Base-by-base conservation (phyloP, 2,329 filamentous ascomycete genomes). In the Colletotrichum chrysophilum region DNA sequence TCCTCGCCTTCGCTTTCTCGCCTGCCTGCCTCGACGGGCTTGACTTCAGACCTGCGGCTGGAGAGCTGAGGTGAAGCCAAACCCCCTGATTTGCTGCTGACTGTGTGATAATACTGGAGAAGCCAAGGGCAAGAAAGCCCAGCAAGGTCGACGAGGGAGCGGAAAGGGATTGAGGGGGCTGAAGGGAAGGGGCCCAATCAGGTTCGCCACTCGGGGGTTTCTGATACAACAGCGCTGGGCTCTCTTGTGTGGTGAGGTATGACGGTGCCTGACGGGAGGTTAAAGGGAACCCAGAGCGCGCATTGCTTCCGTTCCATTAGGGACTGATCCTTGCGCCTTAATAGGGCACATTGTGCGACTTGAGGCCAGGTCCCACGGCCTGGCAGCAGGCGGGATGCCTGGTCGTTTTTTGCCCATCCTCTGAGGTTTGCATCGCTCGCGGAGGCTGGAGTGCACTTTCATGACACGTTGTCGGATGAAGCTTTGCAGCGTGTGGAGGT, bases 301-400 rank as follows among this genome's bases (percentile, higher is more conserved):
- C 72, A 75, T 66, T 74, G 60, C 68, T 60, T 64, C 43, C 61
- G 32, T 60, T 21, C 26, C 21, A n/a, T 52, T 24, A 36, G 38
- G 18, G 38, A 43, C 34, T 38, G 38, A 75, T 75, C 69, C 73
- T 38, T 73, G 73, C 34, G 64, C 38, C 70, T 60, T 68, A 64
- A 73, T 26, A 75, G 48, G 55, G 28, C 62, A 58, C 56, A n/a
- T 48, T 72, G 69, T 60, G 69, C 56, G 32, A 72, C 73, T 24
- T 24, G 13, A n/a, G 72, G 69, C 21, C 60, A 32, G 61, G 43
- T 8, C 55, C 52, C 43, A 7, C 24, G 26, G 30, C 10, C 12
- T 52, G 32, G 34, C n/a, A 72, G 58, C 55, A 75, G 72, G 72
- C 69, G 68, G 12, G 28, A 75, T 72, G 62, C 55, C 21, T 75